Conservation (phyloP, 148 eudicot species). For the Rhododendron henanense region DNA sequence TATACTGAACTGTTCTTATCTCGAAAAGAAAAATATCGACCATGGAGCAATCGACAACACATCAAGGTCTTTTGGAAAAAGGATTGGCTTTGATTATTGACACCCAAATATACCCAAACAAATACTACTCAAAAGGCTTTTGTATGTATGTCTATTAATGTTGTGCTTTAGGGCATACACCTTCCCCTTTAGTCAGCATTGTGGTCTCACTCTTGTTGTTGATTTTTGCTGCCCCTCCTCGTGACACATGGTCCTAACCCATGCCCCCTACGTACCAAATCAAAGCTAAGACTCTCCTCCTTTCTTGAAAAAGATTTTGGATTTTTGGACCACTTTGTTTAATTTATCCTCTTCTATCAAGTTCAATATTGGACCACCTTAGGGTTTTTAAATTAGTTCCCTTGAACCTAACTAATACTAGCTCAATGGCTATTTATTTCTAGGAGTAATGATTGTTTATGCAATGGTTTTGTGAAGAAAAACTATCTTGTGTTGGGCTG, state of each 20-base stretch:
- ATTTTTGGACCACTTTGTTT: neutral
- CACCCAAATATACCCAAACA: neutral
- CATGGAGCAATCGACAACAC: neutral
- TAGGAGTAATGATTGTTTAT: too few species aligned
- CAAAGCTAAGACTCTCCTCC: neutral
- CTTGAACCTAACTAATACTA: neutral
- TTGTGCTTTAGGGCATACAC: neutral
- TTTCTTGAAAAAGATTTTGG: neutral
- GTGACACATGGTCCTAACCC: conserved; percentile 4
- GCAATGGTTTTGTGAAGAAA: too few species aligned
- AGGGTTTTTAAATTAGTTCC: neutral
- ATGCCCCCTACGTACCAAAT: neutral
- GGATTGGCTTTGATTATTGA: neutral
- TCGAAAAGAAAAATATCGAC: neutral
- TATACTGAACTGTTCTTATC: neutral
- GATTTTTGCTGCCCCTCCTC: neutral
- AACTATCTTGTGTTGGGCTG: too few species aligned
- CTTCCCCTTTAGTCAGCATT: neutral
- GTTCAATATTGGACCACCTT: neutral
- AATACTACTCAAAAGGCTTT: neutral
- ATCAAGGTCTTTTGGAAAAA: neutral
- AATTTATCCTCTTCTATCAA: neutral
- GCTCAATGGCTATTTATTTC: neutral
- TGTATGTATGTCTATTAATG: neutral
- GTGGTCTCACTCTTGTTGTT: neutral